phyloP scores from a whole-genome alignment of 805 yeast species.

The Ogataea angusta region DNA sequence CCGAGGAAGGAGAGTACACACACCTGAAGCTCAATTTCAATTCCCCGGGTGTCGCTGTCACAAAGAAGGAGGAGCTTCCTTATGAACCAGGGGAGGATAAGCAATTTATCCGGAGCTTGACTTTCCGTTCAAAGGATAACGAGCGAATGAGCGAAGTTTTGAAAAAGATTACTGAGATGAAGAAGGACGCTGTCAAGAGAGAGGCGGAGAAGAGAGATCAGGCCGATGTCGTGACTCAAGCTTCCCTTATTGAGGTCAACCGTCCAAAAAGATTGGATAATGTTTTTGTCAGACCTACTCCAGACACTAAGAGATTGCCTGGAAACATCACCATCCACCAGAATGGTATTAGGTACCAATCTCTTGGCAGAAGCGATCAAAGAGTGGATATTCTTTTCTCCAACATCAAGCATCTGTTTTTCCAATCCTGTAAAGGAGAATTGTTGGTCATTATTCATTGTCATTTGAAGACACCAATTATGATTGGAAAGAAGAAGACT shows the following conservation, averaged over 20 bases:
- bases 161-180: constrained; percentile 86
- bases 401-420: constrained; percentile 88
- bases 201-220: constrained; percentile 87
- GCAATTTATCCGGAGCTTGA: constrained; percentile 80
- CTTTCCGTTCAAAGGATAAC: constrained; percentile 85
- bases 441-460: constrained; percentile 88
- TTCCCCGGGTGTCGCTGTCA: constrained; percentile 73
- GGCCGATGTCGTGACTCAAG: constrained; percentile 94
- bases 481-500: constrained; percentile 94
- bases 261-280: constrained; percentile 85
- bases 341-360: constrained; percentile 92
- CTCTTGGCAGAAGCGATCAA: constrained; percentile 80
- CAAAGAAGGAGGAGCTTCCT: constrained; percentile 77
- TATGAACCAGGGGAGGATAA: constrained; percentile 87
- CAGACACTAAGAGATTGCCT: constrained; percentile 94
- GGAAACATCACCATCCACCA: constrained; percentile 90
- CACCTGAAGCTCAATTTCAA: constrained; percentile 87
- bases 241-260: constrained; percentile 76
- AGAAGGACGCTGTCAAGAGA: constrained; percentile 85
- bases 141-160: constrained; percentile 88
- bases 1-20: constrained; percentile 94
- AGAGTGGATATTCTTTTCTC: constrained; percentile 83
- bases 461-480: constrained; percentile 86
- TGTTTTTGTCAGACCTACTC: constrained; percentile 90
- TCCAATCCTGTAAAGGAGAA: constrained; percentile 96